Conservation (phyloP, 169 alveolate genomes). For the Cryptosporidium ubiquitum region DNA sequence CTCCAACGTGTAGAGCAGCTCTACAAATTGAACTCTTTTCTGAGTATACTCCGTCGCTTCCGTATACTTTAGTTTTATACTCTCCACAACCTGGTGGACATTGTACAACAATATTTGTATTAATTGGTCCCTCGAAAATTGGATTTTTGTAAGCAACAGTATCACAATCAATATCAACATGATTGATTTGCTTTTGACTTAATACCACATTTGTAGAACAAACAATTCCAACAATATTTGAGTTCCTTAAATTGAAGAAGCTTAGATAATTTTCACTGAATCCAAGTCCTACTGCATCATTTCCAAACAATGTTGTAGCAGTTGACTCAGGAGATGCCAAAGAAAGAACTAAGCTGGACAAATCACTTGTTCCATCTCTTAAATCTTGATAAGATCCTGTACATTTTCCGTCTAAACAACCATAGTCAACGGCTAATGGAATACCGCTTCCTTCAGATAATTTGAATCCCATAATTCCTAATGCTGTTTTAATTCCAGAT, state of each 20-base stretch:
- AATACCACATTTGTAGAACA: conserved; percentile 85
- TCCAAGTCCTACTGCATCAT: conserved; percentile 86
- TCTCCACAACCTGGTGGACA: conserved; percentile 88
- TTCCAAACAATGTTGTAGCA: conserved; percentile 68
- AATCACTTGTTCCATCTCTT: conserved; percentile 78
- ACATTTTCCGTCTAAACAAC: conserved; percentile 84
- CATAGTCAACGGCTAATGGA: conserved; percentile 88
- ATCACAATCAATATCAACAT: conserved; percentile 81
- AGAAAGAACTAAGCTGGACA: conserved; percentile 79
- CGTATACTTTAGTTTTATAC: conserved; percentile 81
- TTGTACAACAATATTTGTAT: conserved; percentile 86
- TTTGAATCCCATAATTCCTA: conserved; percentile 84
- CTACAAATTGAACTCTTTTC: conserved; percentile 89
- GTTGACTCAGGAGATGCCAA: conserved; percentile 74
- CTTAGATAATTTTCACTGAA: conserved; percentile 83
- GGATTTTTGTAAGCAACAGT: conserved; percentile 79
- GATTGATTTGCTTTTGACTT: conserved; percentile 71
- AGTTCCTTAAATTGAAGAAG: conserved; percentile 84
- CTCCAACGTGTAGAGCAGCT: conserved; percentile 91
- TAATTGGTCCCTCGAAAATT: conserved; percentile 82
- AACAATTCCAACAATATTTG: conserved; percentile 86
- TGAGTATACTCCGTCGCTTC: conserved; percentile 86
- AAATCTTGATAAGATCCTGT: conserved; percentile 86
- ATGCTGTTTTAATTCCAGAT: conserved; percentile 82
- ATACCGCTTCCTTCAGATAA: conserved; percentile 83